Evolutionary conservation across 257 asterid species (phyloP).

Genomic region (Solanum gandarillasii): DNA sequence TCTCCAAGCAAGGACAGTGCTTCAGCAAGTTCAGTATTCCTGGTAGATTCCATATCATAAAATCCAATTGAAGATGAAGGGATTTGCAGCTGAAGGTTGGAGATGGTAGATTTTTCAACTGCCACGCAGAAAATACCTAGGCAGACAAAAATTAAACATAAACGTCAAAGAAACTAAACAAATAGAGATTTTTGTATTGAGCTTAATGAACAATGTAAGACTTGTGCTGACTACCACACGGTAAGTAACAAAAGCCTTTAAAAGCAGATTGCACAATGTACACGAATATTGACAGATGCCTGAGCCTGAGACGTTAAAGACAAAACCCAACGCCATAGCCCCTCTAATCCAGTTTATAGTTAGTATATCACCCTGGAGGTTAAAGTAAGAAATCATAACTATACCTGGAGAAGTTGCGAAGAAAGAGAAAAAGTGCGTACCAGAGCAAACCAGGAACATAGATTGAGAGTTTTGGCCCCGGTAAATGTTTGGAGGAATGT

Average conservation of each 20-base stretch:
- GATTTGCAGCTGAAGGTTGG: conserved; percentile 10
- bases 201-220: not conserved
- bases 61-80: not conserved
- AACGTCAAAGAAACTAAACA: not conserved
- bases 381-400: not conserved
- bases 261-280: not conserved
- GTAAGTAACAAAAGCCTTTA: not conserved
- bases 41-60: conserved; percentile 18
- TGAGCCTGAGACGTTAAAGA: not conserved
- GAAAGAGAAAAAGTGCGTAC: not conserved
- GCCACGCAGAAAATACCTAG: conserved; percentile 8
- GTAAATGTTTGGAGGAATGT: not conserved
- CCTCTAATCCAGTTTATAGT: not conserved
- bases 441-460: not conserved
- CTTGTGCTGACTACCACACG: not conserved
- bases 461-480: not conserved
- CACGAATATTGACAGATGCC: not conserved
- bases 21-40: conserved; percentile 1
- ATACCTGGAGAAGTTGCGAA: not conserved
- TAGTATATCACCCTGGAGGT: not conserved
- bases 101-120: not conserved
- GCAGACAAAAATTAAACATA: not conserved
- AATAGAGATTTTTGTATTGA: not conserved
- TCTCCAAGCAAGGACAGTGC: conserved; percentile 11
- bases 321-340: not conserved